Evolutionary conservation across 2,329 filamentous ascomycete genomes (phyloP).

Genomic region (Rhynchosporium secalis): DNA sequence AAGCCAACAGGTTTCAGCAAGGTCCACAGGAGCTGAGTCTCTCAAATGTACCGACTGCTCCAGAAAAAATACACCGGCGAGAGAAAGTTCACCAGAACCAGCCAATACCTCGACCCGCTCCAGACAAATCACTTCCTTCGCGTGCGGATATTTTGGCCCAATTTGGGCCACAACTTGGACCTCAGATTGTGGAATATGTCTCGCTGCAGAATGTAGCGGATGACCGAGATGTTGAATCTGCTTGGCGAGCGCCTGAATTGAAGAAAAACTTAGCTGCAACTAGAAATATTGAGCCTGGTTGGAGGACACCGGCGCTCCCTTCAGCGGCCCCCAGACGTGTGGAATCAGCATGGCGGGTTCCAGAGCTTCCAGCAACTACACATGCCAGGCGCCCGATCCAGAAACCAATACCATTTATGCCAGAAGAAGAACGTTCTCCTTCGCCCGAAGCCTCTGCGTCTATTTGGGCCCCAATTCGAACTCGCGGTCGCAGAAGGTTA

Average conservation of each 20-base stretch:
- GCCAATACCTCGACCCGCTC: not conserved
- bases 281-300: slow-evolving; percentile 34
- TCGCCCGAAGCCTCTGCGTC: slow-evolving; percentile 34
- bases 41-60: slow-evolving; percentile 5
- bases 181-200: slow-evolving; percentile 35
- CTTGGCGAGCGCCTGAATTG: slow-evolving; percentile 33
- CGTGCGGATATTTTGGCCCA: slow-evolving; percentile 35
- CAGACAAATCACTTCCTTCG: slow-evolving; percentile 28
- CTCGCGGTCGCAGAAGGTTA: slow-evolving; percentile 14
- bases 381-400: slow-evolving; percentile 26
- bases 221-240: slow-evolving; percentile 32
- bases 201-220: slow-evolving; percentile 29
- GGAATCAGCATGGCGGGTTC: slow-evolving; percentile 37
- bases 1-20: slow-evolving; percentile 30
- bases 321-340: slow-evolving; percentile 19
- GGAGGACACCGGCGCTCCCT: slow-evolving; percentile 32
- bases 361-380: slow-evolving; percentile 22
- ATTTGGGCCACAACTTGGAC: slow-evolving; percentile 37
- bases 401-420: slow-evolving; percentile 21
- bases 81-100: not conserved
- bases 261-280: slow-evolving; percentile 20
- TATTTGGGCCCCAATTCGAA: slow-evolving; percentile 35
- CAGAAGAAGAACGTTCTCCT: slow-evolving; percentile 29
- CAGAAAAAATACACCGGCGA: slow-evolving; percentile 4
- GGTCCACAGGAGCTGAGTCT: slow-evolving; percentile 19